These are phyloP conservation scores for Ophiostoma novo-ulmi DNA, from an alignment of 2,329 filamentous ascomycete species.

Conservation along the genomic window DNA sequence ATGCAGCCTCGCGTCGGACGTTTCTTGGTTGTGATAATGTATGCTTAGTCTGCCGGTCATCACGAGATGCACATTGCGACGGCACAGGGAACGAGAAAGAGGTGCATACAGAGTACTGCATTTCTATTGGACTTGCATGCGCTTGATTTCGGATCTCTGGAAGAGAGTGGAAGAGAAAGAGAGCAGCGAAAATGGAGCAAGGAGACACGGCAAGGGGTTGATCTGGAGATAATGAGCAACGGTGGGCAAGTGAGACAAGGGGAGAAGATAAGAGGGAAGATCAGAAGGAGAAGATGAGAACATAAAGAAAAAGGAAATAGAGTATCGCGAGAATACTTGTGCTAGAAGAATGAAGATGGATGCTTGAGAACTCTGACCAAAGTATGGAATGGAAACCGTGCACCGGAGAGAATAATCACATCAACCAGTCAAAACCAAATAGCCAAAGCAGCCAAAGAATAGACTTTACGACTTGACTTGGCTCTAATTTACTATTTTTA, in stretches of 20 bases:
- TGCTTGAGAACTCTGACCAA: no score
- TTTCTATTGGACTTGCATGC: background rate
- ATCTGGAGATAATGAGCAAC: background rate
- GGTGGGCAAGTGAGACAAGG: background rate
- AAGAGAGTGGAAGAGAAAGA: background rate
- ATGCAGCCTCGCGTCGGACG: constrained; percentile 4
- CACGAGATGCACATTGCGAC: background rate
- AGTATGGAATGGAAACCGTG: no score
- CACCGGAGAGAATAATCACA: no score
- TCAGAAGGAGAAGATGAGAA: background rate
- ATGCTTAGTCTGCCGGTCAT: background rate
- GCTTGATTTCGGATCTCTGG: background rate
- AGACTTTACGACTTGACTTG: background rate
- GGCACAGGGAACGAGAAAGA: background rate
- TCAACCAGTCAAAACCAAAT: background rate
- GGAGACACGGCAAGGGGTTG: background rate
- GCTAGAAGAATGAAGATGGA: no score
- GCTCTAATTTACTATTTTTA: background rate
- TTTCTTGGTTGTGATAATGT: background rate
- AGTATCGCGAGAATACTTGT: no score
- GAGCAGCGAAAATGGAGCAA: background rate
- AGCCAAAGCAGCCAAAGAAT: background rate
- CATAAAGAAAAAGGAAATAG: background rate
- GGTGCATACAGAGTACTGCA: background rate
- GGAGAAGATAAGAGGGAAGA: no score